A percentile compares a stretch with the other conserved stretches of the same genome.
phyloP scores from a whole-genome alignment of 2,329 filamentous ascomycete genomes.

The Neonectria hederae region DNA sequence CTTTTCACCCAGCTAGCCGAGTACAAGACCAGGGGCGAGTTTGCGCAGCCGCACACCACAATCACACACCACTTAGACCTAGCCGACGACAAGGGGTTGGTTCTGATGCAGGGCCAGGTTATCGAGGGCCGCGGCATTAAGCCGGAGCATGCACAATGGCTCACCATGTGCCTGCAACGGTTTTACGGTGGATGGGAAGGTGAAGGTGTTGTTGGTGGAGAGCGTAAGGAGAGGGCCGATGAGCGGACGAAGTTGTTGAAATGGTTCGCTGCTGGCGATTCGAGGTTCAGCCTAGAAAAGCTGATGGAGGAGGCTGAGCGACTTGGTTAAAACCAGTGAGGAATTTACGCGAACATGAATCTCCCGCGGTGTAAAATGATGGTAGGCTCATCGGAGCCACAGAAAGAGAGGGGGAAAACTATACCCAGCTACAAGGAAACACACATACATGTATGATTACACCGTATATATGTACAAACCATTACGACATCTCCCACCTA shows the following conservation, averaged over 20 bases:
- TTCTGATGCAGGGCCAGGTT: conserved; percentile 86
- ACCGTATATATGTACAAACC: conserved; percentile 15
- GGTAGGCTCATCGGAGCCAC: background rate
- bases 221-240: conserved; percentile 64
- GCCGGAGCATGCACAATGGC: conserved; percentile 85
- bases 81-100: conserved; percentile 75
- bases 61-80: conserved; percentile 92
- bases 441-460: conserved; percentile 27
- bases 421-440: conserved; percentile 1
- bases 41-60: conserved; percentile 90
- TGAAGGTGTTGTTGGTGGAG: conserved; percentile 48
- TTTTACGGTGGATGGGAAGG: conserved; percentile 81
- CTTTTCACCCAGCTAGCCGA: conserved; percentile 95
- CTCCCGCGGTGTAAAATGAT: background rate
- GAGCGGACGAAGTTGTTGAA: conserved; percentile 77
- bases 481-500: conserved; percentile 32
- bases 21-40: conserved; percentile 91
- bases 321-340: conserved; percentile 59
- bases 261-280: conserved; percentile 83
- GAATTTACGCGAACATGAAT: background rate
- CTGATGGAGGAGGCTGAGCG: conserved; percentile 91
- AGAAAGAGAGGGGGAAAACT: background rate
- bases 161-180: conserved; percentile 91
- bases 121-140: conserved; percentile 79
- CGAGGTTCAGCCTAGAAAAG: conserved; percentile 82